Base-by-base conservation (phyloP, 495 filamentous ascomycete species). In the Podospora fimiseda region DNA sequence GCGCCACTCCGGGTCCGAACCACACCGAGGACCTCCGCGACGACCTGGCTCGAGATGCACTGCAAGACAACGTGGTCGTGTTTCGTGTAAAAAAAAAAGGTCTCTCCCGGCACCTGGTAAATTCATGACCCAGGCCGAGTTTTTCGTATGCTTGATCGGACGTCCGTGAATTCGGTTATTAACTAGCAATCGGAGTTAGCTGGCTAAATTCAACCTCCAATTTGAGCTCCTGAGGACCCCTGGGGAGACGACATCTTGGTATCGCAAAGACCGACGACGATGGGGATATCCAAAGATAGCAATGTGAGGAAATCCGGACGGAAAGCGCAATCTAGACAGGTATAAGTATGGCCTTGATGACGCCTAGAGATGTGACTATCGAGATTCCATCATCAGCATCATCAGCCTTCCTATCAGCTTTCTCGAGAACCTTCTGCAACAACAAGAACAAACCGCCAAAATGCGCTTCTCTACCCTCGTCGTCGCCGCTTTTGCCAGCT, bases 391-490 rank as follows among this genome's bases (percentile, higher is more conserved):
- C 45, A 48, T 37, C 57, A 52, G 36, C 22, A 43, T 33, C 20
- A 14, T 46, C 23, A 13, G 13, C 44, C 13, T 33, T 15, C 43
- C 18, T 38, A 24, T 52, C 40, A 39, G 30, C 11, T 11, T 33
- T 33, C 27, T 6, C 11, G 2, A 21, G 37, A 43, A 22, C 23
- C 11, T 14, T 8, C 20, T 20, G 21, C n/a, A n/a, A n/a, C n/a
- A 40, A 6, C 27, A 23, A 27, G 8, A 21, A 14, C 51, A 11
- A 33, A 22, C 40, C 22, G 23, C 50, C 39, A 61, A 59, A 14
- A 67, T 67, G 64, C 62, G 56, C 40, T 55, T 63, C 57, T 57
- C 60, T 13, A 36, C 62, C 39, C 43, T 69, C 49, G 54, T 56
- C 40, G 16, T 58, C 48, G 52, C 52, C 50, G 56, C 59, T 27